Base-by-base conservation (phyloP, 345 rosid genomes). In the Linum lewisii region DNA sequence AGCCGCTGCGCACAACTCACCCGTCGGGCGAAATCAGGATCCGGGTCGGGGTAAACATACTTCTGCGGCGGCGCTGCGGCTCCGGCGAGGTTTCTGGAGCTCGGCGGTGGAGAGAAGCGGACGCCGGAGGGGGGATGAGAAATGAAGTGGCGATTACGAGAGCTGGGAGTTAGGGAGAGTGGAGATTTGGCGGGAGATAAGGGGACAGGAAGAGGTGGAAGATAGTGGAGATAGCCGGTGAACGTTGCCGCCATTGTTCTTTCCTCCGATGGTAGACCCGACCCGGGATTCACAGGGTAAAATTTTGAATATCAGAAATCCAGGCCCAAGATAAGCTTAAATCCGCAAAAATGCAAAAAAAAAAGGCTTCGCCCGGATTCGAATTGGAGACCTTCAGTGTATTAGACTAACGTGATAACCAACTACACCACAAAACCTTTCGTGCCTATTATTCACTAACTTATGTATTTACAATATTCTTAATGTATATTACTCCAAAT, bases 41-140 rank as follows among this genome's bases (percentile, higher is more conserved):
- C 64, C 10, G 88, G 88, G 58, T 69, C 73, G 6, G 78, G 78
- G 72, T 66, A 74, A 19, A 66, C 66, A 58, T 68, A 76, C 19
- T 76, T 72, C 59, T 67, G 75, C 24, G 63, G 38, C 38, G 66
- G 36, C 6, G 62, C 14, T 36, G 69, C 9, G 21, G 54, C 66
- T 42, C 60, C n/a, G 20, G 25, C 37, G 6, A 26, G 13, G 59
- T 21, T 7, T 2, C 15, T 63, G 45, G 61, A 60, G 55, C 58
- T 37, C 70, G 64, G 55, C 29, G 55, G 61, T 42, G 57, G 5
- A 21, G 72, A 58, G 25, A 60, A 34, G 53, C 44, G 1, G 1
- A 55, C 37, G 57, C 50, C 36, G 59, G 54, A 52, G 58, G 19
- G 25, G 42, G 56, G 18, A 59, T 19, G 19, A 49, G 51, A 52